These are phyloP conservation scores for Colletotrichum spinosum DNA, from an alignment of 2,329 filamentous ascomycete species.

Conservation along the genomic window DNA sequence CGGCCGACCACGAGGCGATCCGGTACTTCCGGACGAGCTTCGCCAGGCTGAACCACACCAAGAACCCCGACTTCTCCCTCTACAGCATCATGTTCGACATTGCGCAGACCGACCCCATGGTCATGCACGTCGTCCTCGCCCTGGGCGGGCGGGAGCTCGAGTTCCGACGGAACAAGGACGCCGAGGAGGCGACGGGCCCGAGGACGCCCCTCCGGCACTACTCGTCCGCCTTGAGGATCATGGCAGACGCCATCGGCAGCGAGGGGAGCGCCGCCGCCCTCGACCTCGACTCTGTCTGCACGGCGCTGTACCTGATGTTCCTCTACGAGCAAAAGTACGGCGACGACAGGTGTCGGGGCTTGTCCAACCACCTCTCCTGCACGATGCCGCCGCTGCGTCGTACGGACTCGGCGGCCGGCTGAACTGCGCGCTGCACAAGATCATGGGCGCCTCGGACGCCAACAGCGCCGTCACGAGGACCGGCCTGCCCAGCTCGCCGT, in stretches of 20 bases:
- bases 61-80: slow-evolving; percentile 49
- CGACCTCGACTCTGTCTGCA: slow-evolving; percentile 46
- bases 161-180: slow-evolving; percentile 40
- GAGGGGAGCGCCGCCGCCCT: slow-evolving; percentile 36
- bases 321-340: slow-evolving; percentile 52
- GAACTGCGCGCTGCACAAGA: slow-evolving; percentile 42
- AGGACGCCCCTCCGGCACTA: slow-evolving; percentile 45
- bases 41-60: slow-evolving; percentile 49
- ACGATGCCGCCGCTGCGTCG: slow-evolving; percentile 45
- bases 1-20: slow-evolving; percentile 49
- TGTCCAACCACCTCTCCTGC: slow-evolving; percentile 46
- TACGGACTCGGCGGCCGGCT: slow-evolving; percentile 49
- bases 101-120: slow-evolving; percentile 46
- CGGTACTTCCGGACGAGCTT: slow-evolving; percentile 50
- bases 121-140: slow-evolving; percentile 51
- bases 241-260: slow-evolving; percentile 45
- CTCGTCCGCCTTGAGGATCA: slow-evolving; percentile 44
- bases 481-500: slow-evolving; percentile 7
- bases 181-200: slow-evolving; percentile 16
- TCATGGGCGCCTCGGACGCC: slow-evolving; percentile 24
- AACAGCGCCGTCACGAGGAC: slow-evolving; percentile 14
- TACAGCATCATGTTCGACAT: slow-evolving; percentile 50
- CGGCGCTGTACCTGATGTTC: slow-evolving; percentile 50
- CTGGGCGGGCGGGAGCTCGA: slow-evolving; percentile 47
- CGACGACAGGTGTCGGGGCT: slow-evolving; percentile 45